Evolutionary conservation across 139 green algal species (phyloP).

Genomic region (Chlamydomonas schloesseri): DNA sequence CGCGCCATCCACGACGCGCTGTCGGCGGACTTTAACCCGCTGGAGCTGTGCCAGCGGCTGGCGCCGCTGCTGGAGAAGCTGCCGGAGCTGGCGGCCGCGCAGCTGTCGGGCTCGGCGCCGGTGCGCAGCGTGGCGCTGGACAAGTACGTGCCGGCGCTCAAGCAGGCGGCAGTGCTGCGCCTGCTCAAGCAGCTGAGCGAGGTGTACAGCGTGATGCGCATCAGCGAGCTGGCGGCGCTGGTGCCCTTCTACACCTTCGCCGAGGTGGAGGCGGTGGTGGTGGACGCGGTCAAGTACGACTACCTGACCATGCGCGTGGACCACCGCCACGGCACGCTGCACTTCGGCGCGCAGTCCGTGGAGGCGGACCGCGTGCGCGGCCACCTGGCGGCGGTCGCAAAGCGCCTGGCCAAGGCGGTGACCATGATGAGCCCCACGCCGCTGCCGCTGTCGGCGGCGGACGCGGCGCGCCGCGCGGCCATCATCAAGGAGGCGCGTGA

Average conservation of each 20-base stretch:
- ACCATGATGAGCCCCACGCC: constrained; percentile 63
- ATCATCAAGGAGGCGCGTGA: constrained; percentile 46
- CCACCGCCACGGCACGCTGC: constrained; percentile 90
- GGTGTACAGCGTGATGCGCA: constrained; percentile 74
- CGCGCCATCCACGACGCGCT: constrained; percentile 38
- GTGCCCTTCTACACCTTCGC: constrained; percentile 78
- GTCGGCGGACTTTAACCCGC: constrained; percentile 86
- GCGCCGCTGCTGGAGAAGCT: constrained; percentile 85
- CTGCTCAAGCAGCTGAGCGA: constrained; percentile 93
- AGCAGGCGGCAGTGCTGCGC: constrained; percentile 84
- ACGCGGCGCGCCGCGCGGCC: constrained; percentile 46
- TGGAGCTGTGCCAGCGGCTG: constrained; percentile 91
- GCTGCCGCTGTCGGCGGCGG: constrained; percentile 30
- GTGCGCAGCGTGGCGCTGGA: constrained; percentile 73
- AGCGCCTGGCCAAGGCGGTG: constrained; percentile 79
- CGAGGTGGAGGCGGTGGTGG: constrained; percentile 91
- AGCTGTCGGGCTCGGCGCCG: constrained; percentile 67
- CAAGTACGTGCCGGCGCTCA: constrained; percentile 60
- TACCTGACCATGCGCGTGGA: constrained; percentile 93
- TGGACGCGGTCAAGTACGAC: constrained; percentile 92
- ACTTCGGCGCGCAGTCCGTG: constrained; percentile 88
- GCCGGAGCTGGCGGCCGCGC: constrained; percentile 26
- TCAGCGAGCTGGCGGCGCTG: constrained; percentile 59
- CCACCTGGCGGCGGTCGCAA: constrained; percentile 69
- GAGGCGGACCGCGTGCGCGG: constrained; percentile 63